Base-by-base conservation (phyloP, 2,329 filamentous ascomycete genomes). In the Rutstroemia sp. region DNA sequence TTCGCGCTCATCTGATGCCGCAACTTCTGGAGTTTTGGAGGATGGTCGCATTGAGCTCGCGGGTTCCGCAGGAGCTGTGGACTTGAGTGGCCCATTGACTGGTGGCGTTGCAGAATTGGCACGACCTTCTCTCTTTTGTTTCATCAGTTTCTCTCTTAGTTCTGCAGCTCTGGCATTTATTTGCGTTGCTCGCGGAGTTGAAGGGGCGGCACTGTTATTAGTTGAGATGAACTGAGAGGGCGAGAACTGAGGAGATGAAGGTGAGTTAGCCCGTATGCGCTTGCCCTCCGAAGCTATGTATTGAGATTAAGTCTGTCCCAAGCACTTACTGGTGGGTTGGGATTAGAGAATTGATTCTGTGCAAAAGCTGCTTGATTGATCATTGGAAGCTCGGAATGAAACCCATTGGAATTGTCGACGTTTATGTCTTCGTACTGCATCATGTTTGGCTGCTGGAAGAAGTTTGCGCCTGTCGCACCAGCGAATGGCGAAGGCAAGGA, bases 131-230 rank as follows among this genome's bases (percentile, higher is more conserved):
- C 58, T 61, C 49, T 58, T 58, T 38, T 49, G 47, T 49, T 62
- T 67, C 48, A 70, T 47, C 25, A 70, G 54, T 54, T 66, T 54
- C 42, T 66, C 67, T 48, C 68, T 70, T 30, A 70, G 49, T 61
- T 70, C 64, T 44, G 63, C 66, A 21, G 67, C 67, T 62, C 66
- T 61, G 14, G 62, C 61, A 53, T 62, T 66, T 27, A 69, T 62
- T 39, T 65, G 61, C n/a, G 60, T 56, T 30, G 60, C 57, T 56
- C 61, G 59, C 30, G 59, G 62, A 23, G 56, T 21, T 27, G 55
- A 49, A 18, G 54, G 41, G 12, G 57, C 45, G 9, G 19, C 41
- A 45, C 58, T 56, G 23, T 46, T n/a, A 56, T 55, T 60, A 54
- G 56, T 55, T 7, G 53, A 39, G 52, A 58, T 63, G 52, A 60